Percentiles rank a stretch among this genome's conserved stretches.
Evolutionary conservation across 2,329 filamentous ascomycete species (phyloP).

Genomic region (Diplocarpon rosae): DNA sequence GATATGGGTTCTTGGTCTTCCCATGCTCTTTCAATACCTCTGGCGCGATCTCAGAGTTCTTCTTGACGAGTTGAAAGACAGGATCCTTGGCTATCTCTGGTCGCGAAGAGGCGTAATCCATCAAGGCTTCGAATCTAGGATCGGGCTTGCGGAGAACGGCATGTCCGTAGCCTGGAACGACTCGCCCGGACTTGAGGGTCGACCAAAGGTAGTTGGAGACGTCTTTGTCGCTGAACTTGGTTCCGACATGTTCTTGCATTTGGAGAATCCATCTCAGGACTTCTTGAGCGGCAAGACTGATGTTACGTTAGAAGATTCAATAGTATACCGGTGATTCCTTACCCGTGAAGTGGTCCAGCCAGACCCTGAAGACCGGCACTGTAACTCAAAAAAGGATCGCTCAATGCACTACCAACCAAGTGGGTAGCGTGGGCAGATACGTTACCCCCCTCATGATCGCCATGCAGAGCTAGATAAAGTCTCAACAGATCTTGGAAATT

Average conservation of each 20-base stretch:
- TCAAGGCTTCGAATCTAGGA: slow-evolving; percentile 89
- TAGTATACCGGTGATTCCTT: slow-evolving; percentile 19
- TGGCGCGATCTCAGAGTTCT: slow-evolving; percentile 85
- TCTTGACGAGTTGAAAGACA: slow-evolving; percentile 87
- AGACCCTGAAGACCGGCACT: slow-evolving; percentile 91
- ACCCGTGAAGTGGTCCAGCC: slow-evolving; percentile 82
- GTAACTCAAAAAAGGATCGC: slow-evolving; percentile 92
- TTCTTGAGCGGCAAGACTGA: slow-evolving; percentile 85
- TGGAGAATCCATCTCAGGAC: slow-evolving; percentile 93
- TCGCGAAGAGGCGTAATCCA: slow-evolving; percentile 83
- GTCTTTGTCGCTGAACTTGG: slow-evolving; percentile 66
- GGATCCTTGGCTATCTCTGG: slow-evolving; percentile 80
- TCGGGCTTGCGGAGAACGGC: slow-evolving; percentile 95
- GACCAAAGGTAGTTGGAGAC: slow-evolving; percentile 86
- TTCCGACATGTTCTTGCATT: slow-evolving; percentile 84
- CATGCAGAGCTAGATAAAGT: slow-evolving; percentile 90
- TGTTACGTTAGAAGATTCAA: slow-evolving; percentile 2
- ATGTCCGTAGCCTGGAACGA: slow-evolving; percentile 88
- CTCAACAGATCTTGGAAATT: slow-evolving; percentile 92
- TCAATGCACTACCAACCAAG: slow-evolving; percentile 86
- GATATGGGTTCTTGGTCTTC: slow-evolving; percentile 97
- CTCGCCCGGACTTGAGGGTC: slow-evolving; percentile 85
- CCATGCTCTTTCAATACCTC: slow-evolving; percentile 87
- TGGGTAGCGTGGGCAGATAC: slow-evolving; percentile 94
- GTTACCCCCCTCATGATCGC: slow-evolving; percentile 96